Conservation (phyloP, 345 rosid species). For the Melaleuca quinquenervia region DNA sequence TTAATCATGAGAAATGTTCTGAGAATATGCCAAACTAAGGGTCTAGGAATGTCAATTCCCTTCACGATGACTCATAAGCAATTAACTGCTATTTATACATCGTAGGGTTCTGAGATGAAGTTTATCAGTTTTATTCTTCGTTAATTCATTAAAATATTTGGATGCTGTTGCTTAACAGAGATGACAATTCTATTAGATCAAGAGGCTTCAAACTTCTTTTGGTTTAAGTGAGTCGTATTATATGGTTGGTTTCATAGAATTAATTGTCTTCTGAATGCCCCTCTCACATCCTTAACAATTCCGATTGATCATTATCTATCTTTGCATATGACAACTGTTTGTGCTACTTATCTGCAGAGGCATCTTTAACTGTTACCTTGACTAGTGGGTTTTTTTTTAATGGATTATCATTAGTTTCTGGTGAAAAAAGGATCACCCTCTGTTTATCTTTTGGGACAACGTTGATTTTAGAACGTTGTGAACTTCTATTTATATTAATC, state of each 20-base stretch:
- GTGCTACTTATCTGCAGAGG: neutral
- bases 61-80: neutral
- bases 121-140: neutral
- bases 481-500: neutral
- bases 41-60: neutral
- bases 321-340: neutral
- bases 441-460: neutral
- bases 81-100: neutral
- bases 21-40: neutral
- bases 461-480: neutral
- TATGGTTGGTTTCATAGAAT: neutral
- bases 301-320: neutral
- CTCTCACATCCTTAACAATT: neutral
- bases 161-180: neutral
- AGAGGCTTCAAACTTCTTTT: neutral
- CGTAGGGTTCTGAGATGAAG: neutral
- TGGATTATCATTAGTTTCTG: neutral
- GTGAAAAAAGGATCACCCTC: neutral
- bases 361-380: neutral
- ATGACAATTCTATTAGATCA: neutral
- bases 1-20: neutral
- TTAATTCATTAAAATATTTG: neutral
- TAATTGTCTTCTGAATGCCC: neutral
- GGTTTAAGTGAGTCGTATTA: neutral
- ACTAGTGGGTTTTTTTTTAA: neutral